Conservation (phyloP, 2,329 filamentous ascomycete species). For the Tolypocladium endophyticum region DNA sequence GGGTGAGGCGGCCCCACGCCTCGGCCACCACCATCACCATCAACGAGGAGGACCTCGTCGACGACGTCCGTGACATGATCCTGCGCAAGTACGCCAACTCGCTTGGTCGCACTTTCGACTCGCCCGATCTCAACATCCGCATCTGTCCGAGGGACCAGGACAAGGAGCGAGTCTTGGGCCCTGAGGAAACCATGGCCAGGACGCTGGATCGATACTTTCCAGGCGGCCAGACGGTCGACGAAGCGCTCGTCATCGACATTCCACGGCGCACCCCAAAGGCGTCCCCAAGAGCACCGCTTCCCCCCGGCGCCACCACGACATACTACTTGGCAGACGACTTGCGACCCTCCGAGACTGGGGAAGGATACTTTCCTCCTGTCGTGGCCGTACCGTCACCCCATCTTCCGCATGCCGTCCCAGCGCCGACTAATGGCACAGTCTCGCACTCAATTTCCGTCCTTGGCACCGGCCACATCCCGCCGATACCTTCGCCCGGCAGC, state of each 20-base stretch:
- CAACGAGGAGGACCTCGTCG: constrained; percentile 80
- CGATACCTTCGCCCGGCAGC: constrained; percentile 73
- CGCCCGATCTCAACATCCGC: constrained; percentile 76
- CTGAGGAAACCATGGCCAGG: constrained; percentile 73
- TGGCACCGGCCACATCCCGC: constrained; percentile 67
- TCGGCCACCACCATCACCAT: constrained; percentile 83
- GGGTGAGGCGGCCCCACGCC: constrained; percentile 79
- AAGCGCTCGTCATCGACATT: constrained; percentile 85
- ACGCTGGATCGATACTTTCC: constrained; percentile 77
- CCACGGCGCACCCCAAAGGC: constrained; percentile 71
- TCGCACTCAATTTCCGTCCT: constrained; percentile 68
- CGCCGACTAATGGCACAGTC: constrained; percentile 21
- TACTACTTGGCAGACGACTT: constrained; percentile 53
- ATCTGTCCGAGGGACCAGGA: constrained; percentile 61
- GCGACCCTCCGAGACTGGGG: constrained; percentile 56
- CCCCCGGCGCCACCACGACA: constrained; percentile 27
- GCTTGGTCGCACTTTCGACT: constrained; percentile 76
- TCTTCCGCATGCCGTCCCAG: constrained; percentile 27
- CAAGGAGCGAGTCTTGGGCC: constrained; percentile 61
- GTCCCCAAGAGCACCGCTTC: constrained; percentile 54
- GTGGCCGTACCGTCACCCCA: constrained; percentile 31
- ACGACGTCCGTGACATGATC: constrained; percentile 89
- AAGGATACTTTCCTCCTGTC: constrained; percentile 75
- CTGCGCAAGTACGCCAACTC: constrained; percentile 91
- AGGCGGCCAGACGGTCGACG: constrained; percentile 76